Evolutionary conservation across 306 rosid genomes (phyloP).

Genomic region (Arachis stenosperma): DNA sequence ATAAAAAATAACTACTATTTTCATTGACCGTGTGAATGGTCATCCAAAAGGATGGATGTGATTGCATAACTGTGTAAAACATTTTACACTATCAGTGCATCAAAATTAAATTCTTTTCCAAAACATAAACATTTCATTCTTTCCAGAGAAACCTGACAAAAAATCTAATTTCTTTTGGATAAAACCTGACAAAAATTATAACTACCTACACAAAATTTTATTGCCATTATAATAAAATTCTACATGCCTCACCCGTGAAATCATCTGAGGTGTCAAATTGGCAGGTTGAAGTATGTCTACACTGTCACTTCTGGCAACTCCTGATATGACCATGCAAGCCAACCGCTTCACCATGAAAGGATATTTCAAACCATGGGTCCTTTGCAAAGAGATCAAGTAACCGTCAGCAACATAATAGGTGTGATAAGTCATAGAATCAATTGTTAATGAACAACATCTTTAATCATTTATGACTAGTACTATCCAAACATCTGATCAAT

Average conservation of each 20-base stretch:
- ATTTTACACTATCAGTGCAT: no score
- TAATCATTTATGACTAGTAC: conserved; percentile 4
- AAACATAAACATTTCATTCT: no score
- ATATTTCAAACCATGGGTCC: conserved; percentile 76
- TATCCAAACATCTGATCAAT: conserved; percentile 3
- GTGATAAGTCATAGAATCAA: conserved; percentile 26
- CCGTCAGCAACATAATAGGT: conserved; percentile 13
- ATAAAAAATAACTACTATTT: no score
- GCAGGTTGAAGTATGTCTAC: conserved; percentile 93
- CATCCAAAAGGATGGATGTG: no score
- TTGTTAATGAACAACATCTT: background rate
- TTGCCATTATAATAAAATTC: conserved; percentile 16
- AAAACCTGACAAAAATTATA: background rate
- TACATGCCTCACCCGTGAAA: conserved; percentile 52
- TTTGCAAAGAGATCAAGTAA: conserved; percentile 43
- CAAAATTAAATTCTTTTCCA: no score
- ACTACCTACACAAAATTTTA: conserved; percentile 12
- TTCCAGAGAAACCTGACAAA: no score
- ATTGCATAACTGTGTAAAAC: no score
- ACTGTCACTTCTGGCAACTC: conserved; percentile 58
- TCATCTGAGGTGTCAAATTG: conserved; percentile 64
- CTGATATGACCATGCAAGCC: conserved; percentile 88
- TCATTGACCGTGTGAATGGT: no score
- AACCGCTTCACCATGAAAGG: conserved; percentile 88
- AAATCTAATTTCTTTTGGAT: no score